Evolutionary conservation across 208 protist species (phyloP), one percentile per base, ranked within the genome.

Genomic region (Acanthamoeba polyphaga): DNA sequence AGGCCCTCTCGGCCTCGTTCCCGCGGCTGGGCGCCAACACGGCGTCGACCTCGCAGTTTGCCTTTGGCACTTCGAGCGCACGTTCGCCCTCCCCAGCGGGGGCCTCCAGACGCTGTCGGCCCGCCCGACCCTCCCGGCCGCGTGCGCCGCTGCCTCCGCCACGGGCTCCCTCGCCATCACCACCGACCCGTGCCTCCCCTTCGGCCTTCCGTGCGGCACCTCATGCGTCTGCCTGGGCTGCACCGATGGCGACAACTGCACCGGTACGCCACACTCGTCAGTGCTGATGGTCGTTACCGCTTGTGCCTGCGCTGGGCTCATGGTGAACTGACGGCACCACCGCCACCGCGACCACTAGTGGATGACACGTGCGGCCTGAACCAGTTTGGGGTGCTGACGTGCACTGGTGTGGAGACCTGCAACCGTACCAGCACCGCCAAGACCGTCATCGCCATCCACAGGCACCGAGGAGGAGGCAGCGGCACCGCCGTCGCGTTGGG

Each of bases 401-500:
- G 68, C 68, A 46, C 34, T 2, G 68, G 68, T 8, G 22, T n/a
- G 22, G 60, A 66, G 32, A 46, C 29, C n/a, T 49, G 34, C 70
- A 78, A 78, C 4, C n/a, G 38, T 32, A 49, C 70, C 70, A 78
- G n/a, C 70, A n/a, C 15, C 19, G 60, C 70, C 8, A 32, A 43
- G 29, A 85, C 76, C 0, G 76, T 29, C 8, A 85, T 85, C 46
- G 76, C 27, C 24, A 12, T 85, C 34, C 0, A 19, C 22, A 19
- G n/a, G 15, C 6, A 12, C 6, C 19, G 24, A 51, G 76, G 49
- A 7, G 76, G 76, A 13, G 76, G 76, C 49, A 85, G 76, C 76
- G 76, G 76, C 17, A 85, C 76, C 43, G 76, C 76, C 17, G 76
- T 85, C 8, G 76, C 76, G 19, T 43, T 85, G 8, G 76, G 76